A percentile compares a stretch with the other conserved stretches of the same genome.
Conservation (phyloP, 1,284 basidiomycete species). For the Ustilago curta region DNA sequence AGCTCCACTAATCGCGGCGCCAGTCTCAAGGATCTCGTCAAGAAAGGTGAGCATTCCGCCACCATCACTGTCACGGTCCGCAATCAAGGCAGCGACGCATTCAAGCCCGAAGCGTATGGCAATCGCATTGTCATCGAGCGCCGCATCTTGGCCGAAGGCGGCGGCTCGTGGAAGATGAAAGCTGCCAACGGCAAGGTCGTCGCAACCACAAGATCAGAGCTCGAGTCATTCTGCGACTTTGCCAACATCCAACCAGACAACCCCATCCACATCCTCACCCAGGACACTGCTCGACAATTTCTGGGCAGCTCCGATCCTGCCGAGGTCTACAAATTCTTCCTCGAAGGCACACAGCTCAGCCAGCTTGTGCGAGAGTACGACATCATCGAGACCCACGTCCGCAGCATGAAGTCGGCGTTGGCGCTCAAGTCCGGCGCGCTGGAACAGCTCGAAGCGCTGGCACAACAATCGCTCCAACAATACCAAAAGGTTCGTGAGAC, state of each 20-base stretch:
- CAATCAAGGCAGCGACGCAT: slow-evolving; percentile 91
- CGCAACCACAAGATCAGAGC: slow-evolving; percentile 84
- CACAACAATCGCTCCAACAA: slow-evolving; percentile 76
- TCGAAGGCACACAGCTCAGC: slow-evolving; percentile 89
- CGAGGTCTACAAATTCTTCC: slow-evolving; percentile 93
- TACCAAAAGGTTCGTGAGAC: slow-evolving; percentile 81
- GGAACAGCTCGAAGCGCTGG: slow-evolving; percentile 77
- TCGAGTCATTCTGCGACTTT: slow-evolving; percentile 89
- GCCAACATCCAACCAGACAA: slow-evolving; percentile 98
- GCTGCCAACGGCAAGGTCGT: slow-evolving; percentile 76
- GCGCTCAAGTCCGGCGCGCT: slow-evolving; percentile 75
- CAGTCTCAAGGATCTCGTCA: slow-evolving; percentile 89
- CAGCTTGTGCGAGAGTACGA: slow-evolving; percentile 90
- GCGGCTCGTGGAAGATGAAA: slow-evolving; percentile 85
- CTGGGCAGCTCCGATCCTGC: slow-evolving; percentile 82
- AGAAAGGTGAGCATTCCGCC: slow-evolving; percentile 82
- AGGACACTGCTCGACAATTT: slow-evolving; percentile 80
- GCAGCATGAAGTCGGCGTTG: slow-evolving; percentile 56
- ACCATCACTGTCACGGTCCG: slow-evolving; percentile 84
- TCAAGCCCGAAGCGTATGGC: slow-evolving; percentile 83
- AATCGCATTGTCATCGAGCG: slow-evolving; percentile 87
- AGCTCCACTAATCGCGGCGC: slow-evolving; percentile 81
- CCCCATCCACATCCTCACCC: slow-evolving; percentile 83
- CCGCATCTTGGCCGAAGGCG: slow-evolving; percentile 80
- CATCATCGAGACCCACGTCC: slow-evolving; percentile 73